Evolutionary conservation across 495 filamentous ascomycete genomes (phyloP).

Genomic region (Talaromyces borbonicus): DNA sequence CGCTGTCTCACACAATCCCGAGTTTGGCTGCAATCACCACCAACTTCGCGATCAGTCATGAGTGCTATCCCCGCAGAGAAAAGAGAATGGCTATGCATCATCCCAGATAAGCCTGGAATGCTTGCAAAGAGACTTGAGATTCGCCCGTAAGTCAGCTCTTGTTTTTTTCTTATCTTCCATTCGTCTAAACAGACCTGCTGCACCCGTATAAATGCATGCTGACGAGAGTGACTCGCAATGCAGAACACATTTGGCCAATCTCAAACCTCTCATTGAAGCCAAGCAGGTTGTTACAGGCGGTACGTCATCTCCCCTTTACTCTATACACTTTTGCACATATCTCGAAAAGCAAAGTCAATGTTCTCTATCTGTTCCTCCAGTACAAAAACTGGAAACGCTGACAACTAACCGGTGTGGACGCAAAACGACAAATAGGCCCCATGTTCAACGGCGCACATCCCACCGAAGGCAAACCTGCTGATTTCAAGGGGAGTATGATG

Average conservation of each 20-base stretch:
- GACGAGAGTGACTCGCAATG: no score
- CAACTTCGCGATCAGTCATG: constrained; percentile 14
- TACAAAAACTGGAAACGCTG: no score
- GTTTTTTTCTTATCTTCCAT: not conserved
- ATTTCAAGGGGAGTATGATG: constrained; percentile 56
- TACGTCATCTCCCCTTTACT: constrained; percentile 17
- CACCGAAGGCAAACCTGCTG: constrained; percentile 43
- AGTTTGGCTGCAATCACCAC: not conserved
- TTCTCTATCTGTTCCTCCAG: no score
- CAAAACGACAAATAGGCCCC: no score
- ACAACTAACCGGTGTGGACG: no score
- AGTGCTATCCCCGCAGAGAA: constrained; percentile 36
- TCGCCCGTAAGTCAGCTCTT: constrained; percentile 47
- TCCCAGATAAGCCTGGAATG: constrained; percentile 66
- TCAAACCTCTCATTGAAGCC: constrained; percentile 25
- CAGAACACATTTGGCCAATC: constrained; percentile 19
- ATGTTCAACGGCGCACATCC: constrained; percentile 49
- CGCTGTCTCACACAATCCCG: not conserved
- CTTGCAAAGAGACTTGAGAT: constrained; percentile 60
- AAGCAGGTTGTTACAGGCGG: constrained; percentile 28
- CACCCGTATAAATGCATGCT: not conserved
- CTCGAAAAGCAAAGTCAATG: no score
- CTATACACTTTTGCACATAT: no score
- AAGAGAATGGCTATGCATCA: constrained; percentile 75
- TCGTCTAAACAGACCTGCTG: not conserved